Evolutionary conservation across 345 rosid species (phyloP), one percentile per base, ranked within the genome.

Genomic region (Citrus inodora): DNA sequence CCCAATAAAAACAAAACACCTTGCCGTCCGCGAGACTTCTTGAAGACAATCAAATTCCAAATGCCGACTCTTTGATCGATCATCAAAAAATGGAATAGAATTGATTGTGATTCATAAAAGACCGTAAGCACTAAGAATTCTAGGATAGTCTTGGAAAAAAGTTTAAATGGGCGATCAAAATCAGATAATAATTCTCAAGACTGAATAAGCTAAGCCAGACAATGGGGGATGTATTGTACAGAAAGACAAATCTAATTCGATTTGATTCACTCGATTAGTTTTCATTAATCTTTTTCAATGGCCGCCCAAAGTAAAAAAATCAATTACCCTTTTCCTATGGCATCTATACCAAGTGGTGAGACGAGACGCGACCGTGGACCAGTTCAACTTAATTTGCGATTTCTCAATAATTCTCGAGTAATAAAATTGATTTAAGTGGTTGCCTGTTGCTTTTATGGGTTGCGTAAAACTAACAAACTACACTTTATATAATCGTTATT

Each of bases 21-120:
- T 67, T 51, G 66, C 70, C 84, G 58, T 61, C 59, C 17, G 35
- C 75, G 75, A 76, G 48, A 80, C 76, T 61, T 30, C 9, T 62
- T 70, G 16, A 9, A 30, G 21, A 30, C 67, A 24, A 19, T 75
- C 75, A 53, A 53, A 53, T 53, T 53, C 22, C 22, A 53, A 17
- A 53, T 0, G 22, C 7, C 1, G 22, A 53, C 5, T 46, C 51
- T 46, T 46, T 13, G 16, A 46, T 42, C 11, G 5, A 46, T 37
- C 40, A 2, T 59, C 62, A n/a, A 1, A n/a, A 7, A 59, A 21
- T 59, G 62, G 30, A 61, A 61, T 61, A 19, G 6, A 53, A 16
- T 51, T 53, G 22, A 53, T 17, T 53, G 58, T 32, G 5, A 53
- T 53, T 53, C 22, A 53, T 17, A 17, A 53, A 53, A 16, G 22